phyloP scores from a whole-genome alignment of 148 eudicot species.

The Fagopyrum esculentum region DNA sequence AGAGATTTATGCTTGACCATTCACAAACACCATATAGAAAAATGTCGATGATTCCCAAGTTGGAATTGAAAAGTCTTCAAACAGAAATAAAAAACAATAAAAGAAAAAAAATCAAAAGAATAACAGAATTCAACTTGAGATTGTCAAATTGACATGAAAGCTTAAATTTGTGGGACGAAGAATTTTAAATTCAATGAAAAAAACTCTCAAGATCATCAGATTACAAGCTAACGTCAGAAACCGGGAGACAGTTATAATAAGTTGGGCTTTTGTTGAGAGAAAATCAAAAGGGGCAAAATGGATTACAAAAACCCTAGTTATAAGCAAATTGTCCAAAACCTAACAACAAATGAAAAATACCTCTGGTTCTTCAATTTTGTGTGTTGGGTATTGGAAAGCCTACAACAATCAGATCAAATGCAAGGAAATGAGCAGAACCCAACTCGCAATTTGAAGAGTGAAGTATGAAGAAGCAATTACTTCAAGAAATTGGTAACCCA shows the following conservation, averaged over 20 bases:
- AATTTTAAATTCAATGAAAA: background rate
- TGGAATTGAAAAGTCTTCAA: conserved; percentile 7
- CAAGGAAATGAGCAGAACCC: background rate
- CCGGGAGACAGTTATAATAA: background rate
- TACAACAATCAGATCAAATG: background rate
- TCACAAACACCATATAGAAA: conserved; percentile 4
- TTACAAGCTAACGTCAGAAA: background rate
- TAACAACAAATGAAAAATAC: background rate
- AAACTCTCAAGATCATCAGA: background rate
- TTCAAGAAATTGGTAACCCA: background rate
- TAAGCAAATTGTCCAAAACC: background rate
- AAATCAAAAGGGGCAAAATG: background rate
- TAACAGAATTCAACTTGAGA: conserved; percentile 1
- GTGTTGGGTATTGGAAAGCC: background rate
- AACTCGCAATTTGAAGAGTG: conserved; percentile 10
- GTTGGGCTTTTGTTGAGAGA: background rate
- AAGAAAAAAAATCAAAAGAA: background rate
- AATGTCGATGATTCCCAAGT: background rate
- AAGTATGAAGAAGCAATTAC: conserved; percentile 12
- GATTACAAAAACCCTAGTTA: background rate
- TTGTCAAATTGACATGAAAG: background rate
- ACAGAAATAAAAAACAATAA: background rate
- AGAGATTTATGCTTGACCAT: background rate
- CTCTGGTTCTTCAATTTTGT: background rate
- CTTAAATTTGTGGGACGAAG: background rate